Conservation (phyloP, 2,329 filamentous ascomycete species). For the Myriangium duriaei region DNA sequence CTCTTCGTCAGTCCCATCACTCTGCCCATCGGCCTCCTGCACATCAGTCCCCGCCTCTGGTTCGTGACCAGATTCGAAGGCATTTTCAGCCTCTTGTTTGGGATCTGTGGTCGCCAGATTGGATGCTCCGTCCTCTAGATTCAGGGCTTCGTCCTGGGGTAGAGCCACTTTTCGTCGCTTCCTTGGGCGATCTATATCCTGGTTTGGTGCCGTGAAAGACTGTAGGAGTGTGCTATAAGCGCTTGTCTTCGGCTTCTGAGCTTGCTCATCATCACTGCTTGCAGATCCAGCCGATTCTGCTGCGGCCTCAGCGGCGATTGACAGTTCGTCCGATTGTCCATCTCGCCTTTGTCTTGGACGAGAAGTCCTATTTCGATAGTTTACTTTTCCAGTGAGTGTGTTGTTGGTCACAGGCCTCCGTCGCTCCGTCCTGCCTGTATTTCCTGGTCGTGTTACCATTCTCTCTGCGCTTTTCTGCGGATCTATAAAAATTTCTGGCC, state of each 20-base stretch:
- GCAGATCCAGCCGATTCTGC: not conserved
- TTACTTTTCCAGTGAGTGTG: not conserved
- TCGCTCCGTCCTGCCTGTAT: slow-evolving; percentile 6
- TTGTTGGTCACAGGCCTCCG: slow-evolving; percentile 3
- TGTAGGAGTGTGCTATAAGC: slow-evolving; percentile 6
- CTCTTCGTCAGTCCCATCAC: slow-evolving; percentile 31
- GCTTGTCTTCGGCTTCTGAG: not conserved
- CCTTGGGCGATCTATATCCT: not conserved
- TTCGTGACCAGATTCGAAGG: slow-evolving; percentile 28
- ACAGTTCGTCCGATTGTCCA: not conserved
- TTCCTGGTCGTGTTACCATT: slow-evolving; percentile 5
- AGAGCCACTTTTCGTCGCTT: slow-evolving; percentile 6
- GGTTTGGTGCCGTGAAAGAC: not conserved
- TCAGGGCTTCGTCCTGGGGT: not conserved
- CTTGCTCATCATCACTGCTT: slow-evolving; percentile 5
- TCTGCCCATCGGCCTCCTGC: too few species aligned
- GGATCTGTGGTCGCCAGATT: too few species aligned
- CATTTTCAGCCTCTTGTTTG: slow-evolving; percentile 30
- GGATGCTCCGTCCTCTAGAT: too few species aligned
- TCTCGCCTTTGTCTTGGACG: not conserved
- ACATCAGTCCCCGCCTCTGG: slow-evolving; percentile 31
- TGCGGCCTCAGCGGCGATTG: not conserved
- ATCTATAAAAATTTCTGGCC: slow-evolving; percentile 1
- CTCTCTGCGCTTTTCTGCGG: not conserved
- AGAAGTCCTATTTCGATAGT: not conserved